Base-by-base conservation (phyloP, 306 rosid genomes). In the Dicorynia guianensis region DNA sequence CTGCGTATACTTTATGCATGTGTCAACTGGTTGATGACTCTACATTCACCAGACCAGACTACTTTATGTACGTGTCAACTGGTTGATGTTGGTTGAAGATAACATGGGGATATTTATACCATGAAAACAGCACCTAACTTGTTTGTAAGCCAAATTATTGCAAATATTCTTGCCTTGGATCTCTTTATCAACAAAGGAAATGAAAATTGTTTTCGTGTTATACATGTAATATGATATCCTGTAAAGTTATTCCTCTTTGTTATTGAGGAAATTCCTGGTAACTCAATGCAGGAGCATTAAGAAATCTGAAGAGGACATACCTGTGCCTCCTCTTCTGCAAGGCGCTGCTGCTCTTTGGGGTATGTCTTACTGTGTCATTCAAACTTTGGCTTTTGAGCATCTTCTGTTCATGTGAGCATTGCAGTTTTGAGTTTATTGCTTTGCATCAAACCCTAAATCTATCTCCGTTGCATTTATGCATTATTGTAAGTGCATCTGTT, bases 331-430 rank as follows among this genome's bases (percentile, higher is more conserved):
- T 43, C 96, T 92, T 78, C 19, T 95, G 49, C 57, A 85, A 84
- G 92, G 97, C 80, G 99, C 99, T 81, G 99, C 99, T 6, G 91
- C 83, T 63, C 88, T 87, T 47, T 87, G 91, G 91, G 91, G 91
- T 87, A 86, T 42, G 83, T 79, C 35, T 81, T 75, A 13, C 75
- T 14, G 56, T 55, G 43, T 6, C 25, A 30, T 78, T 64, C 40
- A 30, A 60, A 53, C 43, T 63, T 43, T 76, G 50, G 59, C 4
- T 64, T 59, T 76, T 25, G 30, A 1, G 30, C 1, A 25, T 2
- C 30, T 25, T 25, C 30, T 25, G 30, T 25, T 25, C 2, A 25
- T 25, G 1, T 25, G 30, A 25, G 30, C 30, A 25, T 1, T 25
- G 30, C 30, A 25, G 30, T 25, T 25, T 25, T 25, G 30, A 25